These are phyloP conservation scores for Tulasnella sp. DNA, from an alignment of 768 basidiomycete species.

Conservation along the genomic window DNA sequence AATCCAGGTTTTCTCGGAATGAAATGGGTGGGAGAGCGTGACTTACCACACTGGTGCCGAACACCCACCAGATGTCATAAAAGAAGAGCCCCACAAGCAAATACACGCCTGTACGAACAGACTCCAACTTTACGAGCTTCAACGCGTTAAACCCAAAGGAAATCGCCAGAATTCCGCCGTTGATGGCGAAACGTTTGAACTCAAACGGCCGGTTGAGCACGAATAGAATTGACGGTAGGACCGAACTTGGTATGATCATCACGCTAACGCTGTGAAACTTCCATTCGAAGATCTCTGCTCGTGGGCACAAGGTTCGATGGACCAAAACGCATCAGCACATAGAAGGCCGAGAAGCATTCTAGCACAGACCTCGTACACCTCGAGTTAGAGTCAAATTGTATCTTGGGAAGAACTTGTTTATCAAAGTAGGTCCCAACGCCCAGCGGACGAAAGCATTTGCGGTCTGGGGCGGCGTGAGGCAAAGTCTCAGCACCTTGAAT, in stretches of 20 bases:
- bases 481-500: neutral
- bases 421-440: conserved; percentile 5
- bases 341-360: neutral
- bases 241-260: conserved; percentile 34
- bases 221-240: neutral
- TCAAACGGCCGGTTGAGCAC: neutral
- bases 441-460: conserved; percentile 9
- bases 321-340: neutral
- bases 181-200: conserved; percentile 51
- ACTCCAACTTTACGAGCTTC: conserved; percentile 79
- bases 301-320: neutral
- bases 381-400: conserved; percentile 23
- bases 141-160: conserved; percentile 84
- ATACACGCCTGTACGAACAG: conserved; percentile 83
- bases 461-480: neutral
- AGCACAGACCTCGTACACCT: conserved; percentile 12
- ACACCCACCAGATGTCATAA: conserved; percentile 97
- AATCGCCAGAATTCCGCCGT: conserved; percentile 75
- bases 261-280: conserved; percentile 21
- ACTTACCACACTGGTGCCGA: conserved; percentile 76
- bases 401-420: conserved; percentile 17
- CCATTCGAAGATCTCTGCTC: conserved; percentile 25
- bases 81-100: conserved; percentile 83
- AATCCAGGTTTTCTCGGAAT: neutral
- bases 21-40: neutral